Conservation (phyloP, 805 yeast species). For the Nakazawaea sp. region DNA sequence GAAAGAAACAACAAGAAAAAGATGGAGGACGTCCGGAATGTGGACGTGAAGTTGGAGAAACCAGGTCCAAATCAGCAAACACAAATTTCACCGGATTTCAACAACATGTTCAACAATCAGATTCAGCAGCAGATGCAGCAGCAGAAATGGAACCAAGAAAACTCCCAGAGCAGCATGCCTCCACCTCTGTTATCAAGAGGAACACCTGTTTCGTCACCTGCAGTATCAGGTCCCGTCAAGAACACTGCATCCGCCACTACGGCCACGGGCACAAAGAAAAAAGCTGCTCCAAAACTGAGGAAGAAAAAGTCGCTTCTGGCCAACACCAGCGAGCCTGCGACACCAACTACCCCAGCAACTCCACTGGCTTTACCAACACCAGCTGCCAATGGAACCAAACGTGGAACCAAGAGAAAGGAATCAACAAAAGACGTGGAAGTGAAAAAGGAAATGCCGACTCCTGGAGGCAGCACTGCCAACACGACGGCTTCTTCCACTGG, state of each 20-base stretch:
- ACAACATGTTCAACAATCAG: conserved; percentile 15
- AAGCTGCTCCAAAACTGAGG: conserved; percentile 16
- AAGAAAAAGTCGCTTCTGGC: conserved; percentile 14
- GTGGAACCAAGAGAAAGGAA: conserved; percentile 12
- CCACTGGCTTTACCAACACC: conserved; percentile 13
- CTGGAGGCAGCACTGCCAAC: not conserved
- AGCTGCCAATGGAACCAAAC: conserved; percentile 9
- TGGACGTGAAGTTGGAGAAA: conserved; percentile 15
- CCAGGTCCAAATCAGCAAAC: conserved; percentile 5
- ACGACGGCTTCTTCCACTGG: not conserved
- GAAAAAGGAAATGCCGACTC: not conserved
- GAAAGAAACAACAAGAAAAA: conserved; percentile 73
- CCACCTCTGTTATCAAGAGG: conserved; percentile 20
- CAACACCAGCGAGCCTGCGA: conserved; percentile 30
- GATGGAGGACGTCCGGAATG: conserved; percentile 44
- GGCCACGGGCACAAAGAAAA: conserved; percentile 18
- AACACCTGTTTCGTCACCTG: conserved; percentile 16
- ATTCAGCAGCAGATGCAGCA: conserved; percentile 15
- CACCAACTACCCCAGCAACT: conserved; percentile 34
- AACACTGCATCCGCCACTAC: conserved; percentile 12
- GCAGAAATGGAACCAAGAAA: conserved; percentile 7
- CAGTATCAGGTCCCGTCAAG: conserved; percentile 5
- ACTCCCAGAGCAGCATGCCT: conserved; percentile 14
- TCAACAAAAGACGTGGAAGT: conserved; percentile 7
- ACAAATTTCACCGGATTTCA: conserved; percentile 14